phyloP scores from a whole-genome alignment of 2,329 filamentous ascomycete genomes.

The Nigrospora oryzae region DNA sequence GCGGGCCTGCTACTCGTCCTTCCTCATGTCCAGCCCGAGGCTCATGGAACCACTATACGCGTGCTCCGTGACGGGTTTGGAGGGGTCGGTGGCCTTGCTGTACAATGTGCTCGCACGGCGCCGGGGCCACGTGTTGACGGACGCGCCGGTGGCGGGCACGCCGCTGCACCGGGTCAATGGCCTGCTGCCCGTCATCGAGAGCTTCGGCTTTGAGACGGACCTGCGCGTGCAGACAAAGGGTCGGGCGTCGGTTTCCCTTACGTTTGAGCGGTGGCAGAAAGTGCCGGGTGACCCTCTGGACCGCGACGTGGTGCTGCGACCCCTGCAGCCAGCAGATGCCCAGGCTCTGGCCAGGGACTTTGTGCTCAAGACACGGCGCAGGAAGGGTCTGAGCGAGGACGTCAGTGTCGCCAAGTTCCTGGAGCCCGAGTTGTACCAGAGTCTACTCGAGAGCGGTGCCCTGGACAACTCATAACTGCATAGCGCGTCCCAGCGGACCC shows the following conservation, averaged over 20 bases:
- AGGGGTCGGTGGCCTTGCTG: conserved; percentile 77
- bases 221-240: conserved; percentile 93
- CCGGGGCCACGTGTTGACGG: conserved; percentile 86
- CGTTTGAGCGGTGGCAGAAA: conserved; percentile 94
- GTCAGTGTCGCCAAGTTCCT: conserved; percentile 94
- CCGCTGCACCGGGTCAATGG: conserved; percentile 88
- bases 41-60: conserved; percentile 96
- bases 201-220: conserved; percentile 96
- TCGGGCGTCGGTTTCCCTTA: conserved; percentile 78
- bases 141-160: conserved; percentile 88
- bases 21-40: conserved; percentile 91
- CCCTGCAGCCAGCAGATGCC: conserved; percentile 78
- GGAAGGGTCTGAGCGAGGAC: conserved; percentile 93
- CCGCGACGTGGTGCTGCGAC: conserved; percentile 70
- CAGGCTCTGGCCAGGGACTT: conserved; percentile 93
- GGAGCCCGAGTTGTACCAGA: conserved; percentile 87
- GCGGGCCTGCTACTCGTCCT: conserved; percentile 88
- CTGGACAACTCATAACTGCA: conserved; percentile 34
- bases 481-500: neutral
- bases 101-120: conserved; percentile 88
- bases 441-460: conserved; percentile 80
- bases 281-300: conserved; percentile 95
- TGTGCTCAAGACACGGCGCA: conserved; percentile 85
- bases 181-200: conserved; percentile 91
- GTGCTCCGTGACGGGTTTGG: conserved; percentile 86